A percentile compares a stretch with the other conserved stretches of the same genome.
Evolutionary conservation across 352 stramenopile genomes (phyloP).

Genomic region (Globisporangium nodosum): DNA sequence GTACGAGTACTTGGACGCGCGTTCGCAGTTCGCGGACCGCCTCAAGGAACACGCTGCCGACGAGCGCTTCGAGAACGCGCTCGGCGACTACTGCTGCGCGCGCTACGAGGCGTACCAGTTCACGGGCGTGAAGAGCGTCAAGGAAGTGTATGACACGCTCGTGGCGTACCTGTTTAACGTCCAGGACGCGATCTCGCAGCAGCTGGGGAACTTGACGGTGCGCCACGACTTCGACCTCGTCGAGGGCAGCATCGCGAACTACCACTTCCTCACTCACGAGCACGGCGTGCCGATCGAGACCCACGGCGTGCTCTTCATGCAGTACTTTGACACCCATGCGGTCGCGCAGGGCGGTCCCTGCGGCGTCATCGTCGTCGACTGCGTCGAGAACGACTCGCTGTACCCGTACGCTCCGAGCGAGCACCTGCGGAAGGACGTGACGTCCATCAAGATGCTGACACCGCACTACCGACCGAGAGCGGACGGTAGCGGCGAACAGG

Average conservation of each 20-base stretch:
- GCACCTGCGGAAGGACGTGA: constrained; percentile 28
- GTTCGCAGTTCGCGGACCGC: constrained; percentile 35
- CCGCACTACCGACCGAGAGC: constrained; percentile 17
- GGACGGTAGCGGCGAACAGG: constrained; percentile 5
- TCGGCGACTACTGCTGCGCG: constrained; percentile 33
- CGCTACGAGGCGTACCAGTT: constrained; percentile 35
- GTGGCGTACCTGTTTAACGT: constrained; percentile 39
- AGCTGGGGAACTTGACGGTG: constrained; percentile 6
- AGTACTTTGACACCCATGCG: constrained; percentile 11
- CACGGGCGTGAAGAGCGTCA: constrained; percentile 21
- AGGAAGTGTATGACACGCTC: constrained; percentile 30
- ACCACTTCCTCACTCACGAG: constrained; percentile 30
- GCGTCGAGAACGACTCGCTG: constrained; percentile 29
- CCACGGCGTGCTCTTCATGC: constrained; percentile 36
- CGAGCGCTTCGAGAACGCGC: constrained; percentile 38
- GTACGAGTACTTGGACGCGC: constrained; percentile 31
- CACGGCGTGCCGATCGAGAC: constrained; percentile 28
- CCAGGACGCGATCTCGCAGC: constrained; percentile 19
- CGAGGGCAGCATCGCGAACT: constrained; percentile 29
- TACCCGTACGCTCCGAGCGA: constrained; percentile 25
- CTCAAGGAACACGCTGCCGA: constrained; percentile 25
- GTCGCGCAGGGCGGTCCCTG: constrained; percentile 6
- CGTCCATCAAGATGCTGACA: constrained; percentile 23
- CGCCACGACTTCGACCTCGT: constrained; percentile 16
- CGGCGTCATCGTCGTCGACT: constrained; percentile 29